Base-by-base conservation (phyloP, 306 rosid genomes). In the Pterocarpus santalinus region DNA sequence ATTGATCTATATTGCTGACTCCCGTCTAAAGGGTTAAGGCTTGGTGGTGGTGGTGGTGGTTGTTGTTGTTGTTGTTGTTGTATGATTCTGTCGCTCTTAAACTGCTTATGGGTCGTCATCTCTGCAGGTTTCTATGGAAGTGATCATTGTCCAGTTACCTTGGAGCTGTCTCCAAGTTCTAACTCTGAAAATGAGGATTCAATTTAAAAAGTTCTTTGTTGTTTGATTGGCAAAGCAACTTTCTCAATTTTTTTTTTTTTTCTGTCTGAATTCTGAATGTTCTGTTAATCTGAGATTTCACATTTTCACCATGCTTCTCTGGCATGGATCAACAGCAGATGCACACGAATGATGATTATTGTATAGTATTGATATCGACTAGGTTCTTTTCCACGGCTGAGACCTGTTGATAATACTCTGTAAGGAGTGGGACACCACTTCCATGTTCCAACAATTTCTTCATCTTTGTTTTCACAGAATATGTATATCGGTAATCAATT, bases 111-210 rank as follows among this genome's bases (percentile, higher is more conserved):
- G 28, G 28, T 22, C 28, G 28, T 22, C 28, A 22, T 76, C 62
- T 77, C 84, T 14, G 78, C 85, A 95, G 99, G 97, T 41, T 95
- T 95, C 83, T 87, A 88, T 65, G 98, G 98, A 81, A 95, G 99
- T 77, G 99, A 95, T 84, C 99, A 93, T 80, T 95, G 99, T 81
- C 99, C 97, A 4, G 93, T 91, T 78, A 85, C 90, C 39, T 89
- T 95, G 43, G 93, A 88, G 87, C 97, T 95, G 16, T 91, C 96
- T 41, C 88, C 84, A 72, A 70, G 79, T 57, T 62, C 86, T n/a
- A 44, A 34, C 65, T 66, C 89, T 68, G 83, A 80, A 72, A 76
- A 71, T 60, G 90, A 80, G 84, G 65, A 73, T 62, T 72, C 86
- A 70, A 12, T 30, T 5, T 86, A 69, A 79, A 22, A 22, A 22